phyloP scores from a whole-genome alignment of 305 asterid species.

The Stenogyne calaminthoides region DNA sequence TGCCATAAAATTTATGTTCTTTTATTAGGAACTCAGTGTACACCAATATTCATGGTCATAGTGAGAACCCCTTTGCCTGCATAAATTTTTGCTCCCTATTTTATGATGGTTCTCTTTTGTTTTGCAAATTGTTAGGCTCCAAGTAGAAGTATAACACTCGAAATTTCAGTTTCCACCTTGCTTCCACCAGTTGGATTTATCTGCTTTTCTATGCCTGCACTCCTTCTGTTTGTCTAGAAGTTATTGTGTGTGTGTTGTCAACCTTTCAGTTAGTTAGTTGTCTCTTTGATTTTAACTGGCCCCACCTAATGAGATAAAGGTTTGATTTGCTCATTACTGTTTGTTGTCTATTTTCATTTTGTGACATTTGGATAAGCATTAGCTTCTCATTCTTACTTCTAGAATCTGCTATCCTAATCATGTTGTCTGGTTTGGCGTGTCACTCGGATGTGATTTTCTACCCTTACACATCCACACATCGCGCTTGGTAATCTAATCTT shows the following conservation, averaged over 20 bases:
- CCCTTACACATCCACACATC: neutral
- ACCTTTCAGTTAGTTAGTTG: neutral
- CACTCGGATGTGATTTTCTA: neutral
- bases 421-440: constrained; percentile 22
- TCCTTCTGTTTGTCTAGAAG: neutral
- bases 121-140: neutral
- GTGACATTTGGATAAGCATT: neutral
- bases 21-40: neutral
- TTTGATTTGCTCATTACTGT: neutral
- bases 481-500: neutral
- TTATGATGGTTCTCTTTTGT: neutral
- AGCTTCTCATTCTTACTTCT: neutral
- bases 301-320: neutral
- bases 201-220: constrained; percentile 8
- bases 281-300: neutral
- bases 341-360: neutral
- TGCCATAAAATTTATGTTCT: neutral
- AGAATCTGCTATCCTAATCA: neutral
- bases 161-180: neutral
- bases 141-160: neutral
- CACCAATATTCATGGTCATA: neutral
- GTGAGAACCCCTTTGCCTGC: neutral
- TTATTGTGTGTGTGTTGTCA: neutral
- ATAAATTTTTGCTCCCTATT: neutral
- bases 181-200: neutral